Base-by-base conservation (phyloP, 768 basidiomycete genomes). In the Mycena haematopus region DNA sequence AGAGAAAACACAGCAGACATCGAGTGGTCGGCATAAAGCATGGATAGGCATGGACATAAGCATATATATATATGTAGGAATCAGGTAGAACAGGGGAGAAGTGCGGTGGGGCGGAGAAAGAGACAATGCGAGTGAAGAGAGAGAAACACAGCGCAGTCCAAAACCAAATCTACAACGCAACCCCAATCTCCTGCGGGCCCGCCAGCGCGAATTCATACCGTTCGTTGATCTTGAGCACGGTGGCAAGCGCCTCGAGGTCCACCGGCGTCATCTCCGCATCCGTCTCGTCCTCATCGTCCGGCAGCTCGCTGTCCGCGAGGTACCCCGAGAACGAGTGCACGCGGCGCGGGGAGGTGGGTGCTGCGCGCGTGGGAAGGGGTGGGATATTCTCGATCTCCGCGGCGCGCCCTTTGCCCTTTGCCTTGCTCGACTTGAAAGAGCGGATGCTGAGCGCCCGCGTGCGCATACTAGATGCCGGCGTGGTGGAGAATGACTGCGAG, bases 241-340 rank as follows among this genome's bases (percentile, higher is more conserved):
- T 54, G 13, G 17, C 19, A 0, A 54, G 27, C 17, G 53, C 40
- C 53, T 54, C 53, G 27, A 25, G 53, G 25, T 44, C 10, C 1
- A 54, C n/a, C 19, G 53, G 40, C 8, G 40, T 54, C 53, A 44
- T 54, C 53, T 54, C 53, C 40, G 53, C 19, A 10, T 54, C 53
- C n/a, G 53, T 54, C 27, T 60, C 52, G 33, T 60, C 58, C 25
- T 61, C 60, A 19, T 60, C 59, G 17, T 38, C 36, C 21, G 2
- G 10, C 8, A 38, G 19, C 33, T 38, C 45, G 21, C 17, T 24
- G 19, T 53, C 60, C 2, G 53, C 24, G 25, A 55, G 25, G 36
- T 38, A 61, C 1, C 60, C 53, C 46, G 60, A 54, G 52, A 61
- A 61, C 5, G 60, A 61, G 35, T 61, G 46, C 13, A 50, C 45